Percentiles rank a stretch among this genome's conserved stretches.
Conservation (phyloP, 257 asterid genomes). For the Capsicum chinense region DNA sequence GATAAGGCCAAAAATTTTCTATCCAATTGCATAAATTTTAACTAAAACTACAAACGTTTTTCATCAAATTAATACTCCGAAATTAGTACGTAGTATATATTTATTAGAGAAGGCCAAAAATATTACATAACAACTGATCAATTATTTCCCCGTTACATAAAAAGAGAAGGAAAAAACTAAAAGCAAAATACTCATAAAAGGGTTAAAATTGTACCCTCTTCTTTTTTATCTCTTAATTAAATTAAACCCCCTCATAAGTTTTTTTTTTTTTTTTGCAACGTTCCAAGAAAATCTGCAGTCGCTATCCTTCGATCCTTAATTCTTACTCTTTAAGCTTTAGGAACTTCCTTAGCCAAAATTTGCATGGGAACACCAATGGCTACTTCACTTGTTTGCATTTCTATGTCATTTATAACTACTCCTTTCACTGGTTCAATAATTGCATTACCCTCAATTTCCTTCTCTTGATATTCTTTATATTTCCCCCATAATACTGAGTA, state of each 20-base stretch:
- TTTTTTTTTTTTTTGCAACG: no score
- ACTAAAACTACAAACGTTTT: background rate
- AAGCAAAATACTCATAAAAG: background rate
- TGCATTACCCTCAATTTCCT: constrained; percentile 34
- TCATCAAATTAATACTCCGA: background rate
- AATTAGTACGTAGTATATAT: background rate
- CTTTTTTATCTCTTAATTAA: background rate
- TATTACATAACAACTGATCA: background rate
- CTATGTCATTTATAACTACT: constrained; percentile 26
- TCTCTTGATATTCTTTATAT: constrained; percentile 56
- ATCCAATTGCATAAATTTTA: no score
- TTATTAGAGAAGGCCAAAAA: background rate
- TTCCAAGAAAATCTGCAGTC: no score
- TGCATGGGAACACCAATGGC: background rate
- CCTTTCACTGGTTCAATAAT: constrained; percentile 42
- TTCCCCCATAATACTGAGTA: constrained; percentile 67
- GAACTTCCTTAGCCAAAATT: constrained; percentile 14
- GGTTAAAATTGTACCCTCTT: constrained; percentile 10
- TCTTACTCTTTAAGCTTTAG: constrained; percentile 21
- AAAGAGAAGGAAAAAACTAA: background rate
- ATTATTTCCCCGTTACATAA: background rate
- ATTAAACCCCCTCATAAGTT: background rate
- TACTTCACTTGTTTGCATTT: constrained; percentile 29
- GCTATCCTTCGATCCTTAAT: background rate
- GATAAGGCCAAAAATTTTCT: no score